Base-by-base conservation (phyloP, 305 asterid genomes). In the Fraxinus ornus region DNA sequence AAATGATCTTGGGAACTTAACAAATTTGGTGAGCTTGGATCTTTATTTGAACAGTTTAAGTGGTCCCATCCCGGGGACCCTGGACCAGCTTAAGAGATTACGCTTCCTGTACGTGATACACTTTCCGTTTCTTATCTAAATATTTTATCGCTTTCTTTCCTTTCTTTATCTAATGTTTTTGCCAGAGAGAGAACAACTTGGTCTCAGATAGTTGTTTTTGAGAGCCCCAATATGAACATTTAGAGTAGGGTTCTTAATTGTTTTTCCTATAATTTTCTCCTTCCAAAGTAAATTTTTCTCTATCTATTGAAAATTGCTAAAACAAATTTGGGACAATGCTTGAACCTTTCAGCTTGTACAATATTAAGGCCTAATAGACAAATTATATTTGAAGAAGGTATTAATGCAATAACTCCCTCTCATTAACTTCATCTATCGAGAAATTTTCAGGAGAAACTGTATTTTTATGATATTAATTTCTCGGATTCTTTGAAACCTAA, bases 21-120 rank as follows among this genome's bases (percentile, higher is more conserved):
- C 97, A 77, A 90, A 85, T 86, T 89, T 95, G 91, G 97, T 92
- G 90, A 94, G 98, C 90, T 93, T 95, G 97, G 98, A 94, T 94
- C 99, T 95, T 88, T 95, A 95, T 86, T 86, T 91, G 86, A 95
- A 95, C 87, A 77, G 1, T 77, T 88, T 95, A 82, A 89, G 19
- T 82, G 98, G 99, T 85, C 83, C 92, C 62, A 93, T 95, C 80
- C 98, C 98, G 0, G 91, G 82, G 80, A 88, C 98, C 5, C 82
- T 95, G 95, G 94, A 97, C 87, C 88, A 85, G 82, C 98, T 95
- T 91, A 92, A 89, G 89, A 91, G 33, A 84, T 85, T 95, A 73
- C 97, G 99, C 32, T 94, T 94, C 92, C 88, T 95, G 99, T 95
- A 93, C 75, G 98, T 36, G 80, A 79, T 81, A 76, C 86, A 66